phyloP scores from a whole-genome alignment of 140 eudicot species.

The Flaveria floridana region DNA sequence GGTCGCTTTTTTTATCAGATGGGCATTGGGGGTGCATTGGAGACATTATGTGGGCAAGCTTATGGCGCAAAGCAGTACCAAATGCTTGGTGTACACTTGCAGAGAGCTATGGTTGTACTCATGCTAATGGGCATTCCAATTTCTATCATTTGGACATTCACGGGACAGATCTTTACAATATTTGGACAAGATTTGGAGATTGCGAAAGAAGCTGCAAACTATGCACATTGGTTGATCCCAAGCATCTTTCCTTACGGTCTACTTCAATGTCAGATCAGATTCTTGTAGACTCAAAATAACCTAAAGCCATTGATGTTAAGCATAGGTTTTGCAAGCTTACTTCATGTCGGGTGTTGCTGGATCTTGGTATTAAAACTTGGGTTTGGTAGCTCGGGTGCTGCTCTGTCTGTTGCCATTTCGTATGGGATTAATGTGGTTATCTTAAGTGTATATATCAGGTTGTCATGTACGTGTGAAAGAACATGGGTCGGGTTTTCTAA shows the following conservation, averaged over 20 bases:
- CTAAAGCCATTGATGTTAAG: slow-evolving; percentile 45
- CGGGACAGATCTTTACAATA: slow-evolving; percentile 28
- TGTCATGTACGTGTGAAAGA: slow-evolving; percentile 36
- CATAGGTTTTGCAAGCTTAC: slow-evolving; percentile 34
- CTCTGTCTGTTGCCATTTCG: slow-evolving; percentile 44
- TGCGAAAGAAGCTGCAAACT: slow-evolving; percentile 41
- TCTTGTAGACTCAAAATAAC: slow-evolving; percentile 49
- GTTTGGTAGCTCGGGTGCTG: slow-evolving; percentile 51
- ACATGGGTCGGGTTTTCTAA: slow-evolving; percentile 49
- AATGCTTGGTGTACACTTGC: slow-evolving; percentile 46
- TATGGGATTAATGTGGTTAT: slow-evolving; percentile 43
- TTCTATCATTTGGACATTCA: slow-evolving; percentile 38
- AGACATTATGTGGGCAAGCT: slow-evolving; percentile 60
- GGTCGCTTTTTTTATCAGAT: slow-evolving; percentile 31
- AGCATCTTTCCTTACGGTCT: slow-evolving; percentile 48
- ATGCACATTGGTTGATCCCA: slow-evolving; percentile 49
- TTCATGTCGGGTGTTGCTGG: slow-evolving; percentile 50
- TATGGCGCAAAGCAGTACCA: slow-evolving; percentile 49
- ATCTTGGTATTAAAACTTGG: slow-evolving; percentile 35
- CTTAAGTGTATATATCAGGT: slow-evolving; percentile 40
- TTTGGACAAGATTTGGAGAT: slow-evolving; percentile 45
- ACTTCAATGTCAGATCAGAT: slow-evolving; percentile 53
- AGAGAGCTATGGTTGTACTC: slow-evolving; percentile 40
- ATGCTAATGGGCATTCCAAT: slow-evolving; percentile 40
- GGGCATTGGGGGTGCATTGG: slow-evolving; percentile 57